A percentile compares a stretch with the other conserved stretches of the same genome.
Evolutionary conservation across 2,329 filamentous ascomycete genomes (phyloP).

Genomic region (Alternaria arborescens): DNA sequence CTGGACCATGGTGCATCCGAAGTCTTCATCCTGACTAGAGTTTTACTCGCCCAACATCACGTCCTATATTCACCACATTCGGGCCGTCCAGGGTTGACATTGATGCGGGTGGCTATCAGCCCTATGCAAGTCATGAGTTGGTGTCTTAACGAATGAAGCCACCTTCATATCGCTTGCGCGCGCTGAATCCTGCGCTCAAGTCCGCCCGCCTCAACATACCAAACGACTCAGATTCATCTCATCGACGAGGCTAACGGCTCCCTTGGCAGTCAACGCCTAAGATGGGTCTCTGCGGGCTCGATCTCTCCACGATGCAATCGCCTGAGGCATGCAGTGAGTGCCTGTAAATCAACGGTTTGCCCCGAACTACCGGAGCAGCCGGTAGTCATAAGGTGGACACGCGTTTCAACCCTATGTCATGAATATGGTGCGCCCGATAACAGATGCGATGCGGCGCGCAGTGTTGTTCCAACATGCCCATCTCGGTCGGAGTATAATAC

Average conservation of each 20-base stretch:
- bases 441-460: background rate
- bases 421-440: background rate
- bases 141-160: background rate
- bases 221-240: background rate
- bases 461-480: background rate
- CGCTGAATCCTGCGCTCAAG: slow-evolving; percentile 1
- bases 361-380: slow-evolving; percentile 13
- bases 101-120: background rate
- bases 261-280: background rate
- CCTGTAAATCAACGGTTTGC: background rate
- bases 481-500: background rate
- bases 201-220: background rate
- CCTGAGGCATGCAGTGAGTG: background rate
- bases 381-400: slow-evolving; percentile 7
- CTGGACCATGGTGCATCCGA: background rate
- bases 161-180: background rate
- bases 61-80: background rate
- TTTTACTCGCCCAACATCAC: background rate
- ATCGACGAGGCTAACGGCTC: background rate
- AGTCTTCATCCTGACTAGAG: background rate
- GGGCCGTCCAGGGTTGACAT: background rate
- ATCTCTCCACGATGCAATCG: background rate
- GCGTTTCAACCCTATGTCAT: background rate
- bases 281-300: background rate
- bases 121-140: slow-evolving; percentile 4